A percentile compares a stretch with the other conserved stretches of the same genome.
phyloP scores from a whole-genome alignment of 148 eudicot species.

The Cornus controversa region DNA sequence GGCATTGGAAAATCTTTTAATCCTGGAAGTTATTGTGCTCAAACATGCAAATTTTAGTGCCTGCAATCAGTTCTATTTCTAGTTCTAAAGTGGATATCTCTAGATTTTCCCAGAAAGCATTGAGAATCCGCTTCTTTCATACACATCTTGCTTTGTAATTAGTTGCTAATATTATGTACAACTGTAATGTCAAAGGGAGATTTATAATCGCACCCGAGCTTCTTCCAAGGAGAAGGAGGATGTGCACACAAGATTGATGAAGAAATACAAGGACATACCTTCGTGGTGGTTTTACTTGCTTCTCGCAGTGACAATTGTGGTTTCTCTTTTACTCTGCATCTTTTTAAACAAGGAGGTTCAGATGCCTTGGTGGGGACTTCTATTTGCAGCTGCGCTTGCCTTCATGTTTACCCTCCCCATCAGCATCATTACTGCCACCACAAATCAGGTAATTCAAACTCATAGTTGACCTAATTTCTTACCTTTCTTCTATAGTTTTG shows the following conservation, averaged over 20 bases:
- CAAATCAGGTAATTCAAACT: constrained; percentile 35
- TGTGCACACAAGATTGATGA: constrained; percentile 52
- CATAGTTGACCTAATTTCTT: too few relatives aligned
- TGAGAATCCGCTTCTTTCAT: too few relatives aligned
- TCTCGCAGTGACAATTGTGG: constrained; percentile 28
- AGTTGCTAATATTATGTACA: too few relatives aligned
- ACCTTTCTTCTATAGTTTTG: background rate
- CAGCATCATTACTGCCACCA: constrained; percentile 53
- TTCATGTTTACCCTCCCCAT: constrained; percentile 48
- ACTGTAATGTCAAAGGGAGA: constrained; percentile 28
- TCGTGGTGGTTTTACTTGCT: constrained; percentile 43
- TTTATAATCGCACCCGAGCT: constrained; percentile 24
- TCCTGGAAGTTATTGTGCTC: too few relatives aligned
- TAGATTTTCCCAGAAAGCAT: too few relatives aligned
- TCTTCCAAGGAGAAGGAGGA: constrained; percentile 33
- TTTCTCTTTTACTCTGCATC: constrained; percentile 39
- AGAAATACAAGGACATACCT: constrained; percentile 46
- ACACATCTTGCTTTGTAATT: too few relatives aligned
- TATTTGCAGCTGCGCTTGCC: constrained; percentile 31
- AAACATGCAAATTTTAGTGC: too few relatives aligned
- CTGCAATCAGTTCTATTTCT: too few relatives aligned
- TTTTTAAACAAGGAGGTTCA: constrained; percentile 48
- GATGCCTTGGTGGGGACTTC: constrained; percentile 60
- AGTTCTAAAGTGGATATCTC: too few relatives aligned
- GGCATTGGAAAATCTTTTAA: too few relatives aligned